These are phyloP conservation scores for Chlorella sp. DNA, from an alignment of 139 green algal genomes.

Conservation along the genomic window DNA sequence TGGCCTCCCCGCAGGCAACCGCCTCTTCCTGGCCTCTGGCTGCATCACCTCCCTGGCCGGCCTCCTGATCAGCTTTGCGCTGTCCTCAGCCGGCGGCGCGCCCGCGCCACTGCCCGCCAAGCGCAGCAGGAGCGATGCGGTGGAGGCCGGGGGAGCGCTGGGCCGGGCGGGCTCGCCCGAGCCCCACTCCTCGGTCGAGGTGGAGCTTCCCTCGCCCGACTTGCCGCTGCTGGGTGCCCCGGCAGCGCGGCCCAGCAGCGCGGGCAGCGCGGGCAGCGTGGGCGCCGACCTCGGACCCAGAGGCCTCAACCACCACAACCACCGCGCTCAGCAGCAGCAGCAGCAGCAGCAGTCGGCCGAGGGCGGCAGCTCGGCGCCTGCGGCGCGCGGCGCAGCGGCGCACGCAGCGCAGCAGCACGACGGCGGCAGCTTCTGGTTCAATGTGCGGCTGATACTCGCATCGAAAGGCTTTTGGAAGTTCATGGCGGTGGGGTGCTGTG, in stretches of 20 bases:
- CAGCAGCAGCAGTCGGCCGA: not conserved
- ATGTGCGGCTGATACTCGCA: slow-evolving; percentile 20
- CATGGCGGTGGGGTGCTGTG: no score
- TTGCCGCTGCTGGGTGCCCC: not conserved
- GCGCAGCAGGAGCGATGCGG: slow-evolving; percentile 14
- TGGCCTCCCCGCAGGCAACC: no score
- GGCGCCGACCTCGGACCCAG: not conserved
- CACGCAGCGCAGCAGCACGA: no score
- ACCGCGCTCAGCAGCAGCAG: not conserved
- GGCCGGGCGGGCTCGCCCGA: not conserved
- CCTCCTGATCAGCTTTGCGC: slow-evolving; percentile 8
- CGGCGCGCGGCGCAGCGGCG: no score
- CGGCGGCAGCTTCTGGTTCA: not conserved
- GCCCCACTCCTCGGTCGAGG: not conserved
- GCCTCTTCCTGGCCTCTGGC: slow-evolving; percentile 48
- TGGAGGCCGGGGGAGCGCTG: not conserved
- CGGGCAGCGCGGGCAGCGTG: not conserved
- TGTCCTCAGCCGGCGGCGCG: slow-evolving; percentile 4
- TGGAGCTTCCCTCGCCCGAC: slow-evolving; percentile 20
- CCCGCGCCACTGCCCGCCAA: not conserved
- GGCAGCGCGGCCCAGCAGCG: not conserved
- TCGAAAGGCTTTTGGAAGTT: slow-evolving; percentile 55
- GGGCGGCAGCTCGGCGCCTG: no score
- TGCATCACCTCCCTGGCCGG: slow-evolving; percentile 29
- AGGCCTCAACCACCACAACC: not conserved